A percentile compares a stretch with the other conserved stretches of the same genome.
Conservation (phyloP, 257 asterid genomes). For the Nicotiana benthamiana region DNA sequence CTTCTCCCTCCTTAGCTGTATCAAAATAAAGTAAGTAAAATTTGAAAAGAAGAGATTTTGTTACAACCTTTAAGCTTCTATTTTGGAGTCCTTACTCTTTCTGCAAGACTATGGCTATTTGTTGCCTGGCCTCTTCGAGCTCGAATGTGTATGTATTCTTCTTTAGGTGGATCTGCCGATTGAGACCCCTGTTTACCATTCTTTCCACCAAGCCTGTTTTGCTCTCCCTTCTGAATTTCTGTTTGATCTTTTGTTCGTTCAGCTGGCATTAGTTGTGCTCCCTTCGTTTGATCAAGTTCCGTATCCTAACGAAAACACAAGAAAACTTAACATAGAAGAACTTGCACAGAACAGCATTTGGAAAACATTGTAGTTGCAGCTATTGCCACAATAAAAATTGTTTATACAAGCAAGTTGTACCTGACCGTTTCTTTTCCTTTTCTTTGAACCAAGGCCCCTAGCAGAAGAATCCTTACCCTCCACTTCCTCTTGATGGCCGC, state of each 20-base stretch:
- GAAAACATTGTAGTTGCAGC: not conserved
- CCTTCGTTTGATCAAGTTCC: constrained; percentile 34
- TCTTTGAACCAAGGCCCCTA: constrained; percentile 45
- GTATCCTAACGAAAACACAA: constrained; percentile 27
- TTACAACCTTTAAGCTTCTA: not conserved
- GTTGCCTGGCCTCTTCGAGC: constrained; percentile 96
- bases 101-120: constrained; percentile 97
- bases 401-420: constrained; percentile 18
- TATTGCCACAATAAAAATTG: not conserved
- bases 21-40: not conserved
- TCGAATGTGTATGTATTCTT: constrained; percentile 72
- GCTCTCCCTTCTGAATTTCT: constrained; percentile 42
- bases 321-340: not conserved
- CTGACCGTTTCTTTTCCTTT: constrained; percentile 70
- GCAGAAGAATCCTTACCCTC: constrained; percentile 34
- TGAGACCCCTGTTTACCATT: constrained; percentile 53
- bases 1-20: constrained; percentile 92
- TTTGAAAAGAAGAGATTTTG: not conserved
- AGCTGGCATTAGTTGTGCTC: constrained; percentile 20
- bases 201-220: constrained; percentile 48
- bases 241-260: constrained; percentile 30
- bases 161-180: constrained; percentile 65
- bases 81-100: constrained; percentile 49
- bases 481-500: constrained; percentile 51
- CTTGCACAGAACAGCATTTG: not conserved